phyloP scores from a whole-genome alignment of 2,329 filamentous ascomycete species.

The Penicillium occitanis region DNA sequence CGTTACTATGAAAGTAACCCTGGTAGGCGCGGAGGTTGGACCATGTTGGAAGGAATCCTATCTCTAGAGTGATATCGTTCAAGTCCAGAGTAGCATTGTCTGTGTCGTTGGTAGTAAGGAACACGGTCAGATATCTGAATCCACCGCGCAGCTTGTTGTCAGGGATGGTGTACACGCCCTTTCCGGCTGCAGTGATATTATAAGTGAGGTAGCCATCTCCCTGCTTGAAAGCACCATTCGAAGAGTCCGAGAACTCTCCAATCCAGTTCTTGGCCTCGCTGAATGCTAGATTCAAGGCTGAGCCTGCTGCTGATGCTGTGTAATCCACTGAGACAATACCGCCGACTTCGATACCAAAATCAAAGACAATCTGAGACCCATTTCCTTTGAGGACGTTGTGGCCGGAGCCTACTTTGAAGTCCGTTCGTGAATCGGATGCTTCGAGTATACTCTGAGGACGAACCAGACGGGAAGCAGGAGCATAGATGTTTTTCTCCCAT shows the following conservation, averaged over 20 bases:
- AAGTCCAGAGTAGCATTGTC: slow-evolving; percentile 35
- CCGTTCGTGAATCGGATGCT: slow-evolving; percentile 31
- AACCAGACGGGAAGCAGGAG: slow-evolving; percentile 54
- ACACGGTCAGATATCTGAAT: slow-evolving; percentile 48
- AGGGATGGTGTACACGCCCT: slow-evolving; percentile 42
- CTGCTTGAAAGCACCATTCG: slow-evolving; percentile 46
- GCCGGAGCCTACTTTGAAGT: slow-evolving; percentile 32
- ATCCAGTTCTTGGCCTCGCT: slow-evolving; percentile 52
- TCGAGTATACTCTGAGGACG: slow-evolving; percentile 48
- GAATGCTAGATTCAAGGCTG: slow-evolving; percentile 48
- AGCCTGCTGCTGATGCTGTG: slow-evolving; percentile 38
- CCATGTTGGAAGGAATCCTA: slow-evolving; percentile 54
- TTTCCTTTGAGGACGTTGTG: slow-evolving; percentile 44
- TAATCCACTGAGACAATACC: slow-evolving; percentile 57
- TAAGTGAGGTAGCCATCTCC: slow-evolving; percentile 43
- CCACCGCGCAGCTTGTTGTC: slow-evolving; percentile 44
- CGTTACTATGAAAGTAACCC: slow-evolving; percentile 55
- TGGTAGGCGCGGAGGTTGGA: slow-evolving; percentile 54
- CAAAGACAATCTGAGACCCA: slow-evolving; percentile 56
- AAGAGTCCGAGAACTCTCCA: slow-evolving; percentile 50
- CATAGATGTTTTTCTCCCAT: slow-evolving; percentile 61
- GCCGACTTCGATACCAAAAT: slow-evolving; percentile 61
- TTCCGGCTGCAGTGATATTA: slow-evolving; percentile 35
- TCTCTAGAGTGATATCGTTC: slow-evolving; percentile 43
- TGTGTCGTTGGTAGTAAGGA: slow-evolving; percentile 33